A percentile compares a stretch with the other conserved stretches of the same genome.
phyloP scores from a whole-genome alignment of 202 grass and related monocot genomes.

The Schoenoplectus tabernaemontani region DNA sequence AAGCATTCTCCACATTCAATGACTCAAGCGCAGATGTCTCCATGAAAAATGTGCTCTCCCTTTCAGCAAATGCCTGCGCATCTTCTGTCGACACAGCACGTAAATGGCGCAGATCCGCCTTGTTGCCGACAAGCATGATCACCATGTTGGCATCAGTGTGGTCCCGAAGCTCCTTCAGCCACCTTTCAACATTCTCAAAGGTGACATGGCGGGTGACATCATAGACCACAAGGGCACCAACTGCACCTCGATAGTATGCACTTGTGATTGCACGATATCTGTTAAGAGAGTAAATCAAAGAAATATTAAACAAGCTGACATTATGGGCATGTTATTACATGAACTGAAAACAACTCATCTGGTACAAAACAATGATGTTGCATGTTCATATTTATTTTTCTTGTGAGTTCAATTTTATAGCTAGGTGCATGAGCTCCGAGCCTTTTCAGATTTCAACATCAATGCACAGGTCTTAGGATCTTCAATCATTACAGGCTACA shows the following conservation, averaged over 20 bases:
- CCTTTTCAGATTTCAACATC: conserved; percentile 3
- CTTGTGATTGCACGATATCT: conserved; percentile 91
- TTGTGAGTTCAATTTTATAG: not conserved
- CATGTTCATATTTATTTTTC: not conserved
- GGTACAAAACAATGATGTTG: not conserved
- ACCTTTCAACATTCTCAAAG: conserved; percentile 85
- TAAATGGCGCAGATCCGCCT: conserved; percentile 78
- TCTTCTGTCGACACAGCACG: conserved; percentile 54
- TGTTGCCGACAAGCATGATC: conserved; percentile 92
- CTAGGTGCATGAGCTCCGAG: conserved; percentile 1
- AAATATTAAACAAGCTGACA: not conserved
- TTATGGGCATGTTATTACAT: not conserved
- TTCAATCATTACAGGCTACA: not conserved
- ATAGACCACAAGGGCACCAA: conserved; percentile 68
- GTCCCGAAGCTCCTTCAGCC: conserved; percentile 80
- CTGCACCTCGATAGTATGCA: conserved; percentile 76
- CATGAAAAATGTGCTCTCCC: conserved; percentile 71
- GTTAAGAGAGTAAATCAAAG: not conserved
- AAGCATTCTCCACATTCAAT: conserved; percentile 70
- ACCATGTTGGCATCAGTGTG: conserved; percentile 90
- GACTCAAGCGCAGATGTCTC: conserved; percentile 81
- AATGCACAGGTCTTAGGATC: not conserved
- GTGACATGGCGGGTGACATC: conserved; percentile 80
- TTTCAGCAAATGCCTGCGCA: conserved; percentile 65
- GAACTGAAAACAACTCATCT: not conserved